Conservation (phyloP, 352 stramenopile genomes). For the Globisporangium iwayamae region DNA sequence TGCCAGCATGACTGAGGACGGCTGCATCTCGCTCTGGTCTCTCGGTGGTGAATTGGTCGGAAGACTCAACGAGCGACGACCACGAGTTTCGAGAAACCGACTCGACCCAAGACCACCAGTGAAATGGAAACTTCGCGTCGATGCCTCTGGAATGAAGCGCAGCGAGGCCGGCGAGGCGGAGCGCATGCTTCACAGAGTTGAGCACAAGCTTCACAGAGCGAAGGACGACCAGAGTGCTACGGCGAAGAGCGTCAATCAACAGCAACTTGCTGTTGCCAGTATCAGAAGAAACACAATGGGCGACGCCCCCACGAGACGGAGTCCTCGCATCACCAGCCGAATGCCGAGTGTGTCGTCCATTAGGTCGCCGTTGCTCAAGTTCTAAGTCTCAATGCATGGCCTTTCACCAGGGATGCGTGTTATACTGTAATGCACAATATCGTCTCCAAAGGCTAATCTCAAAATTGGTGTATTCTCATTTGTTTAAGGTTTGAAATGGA, state of each 20-base stretch:
- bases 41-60: conserved; percentile 29
- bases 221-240: background rate
- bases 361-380: background rate
- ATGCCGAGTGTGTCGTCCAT: conserved; percentile 7
- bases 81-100: background rate
- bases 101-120: background rate
- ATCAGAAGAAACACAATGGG: conserved; percentile 1
- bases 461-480: background rate
- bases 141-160: background rate
- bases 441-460: background rate
- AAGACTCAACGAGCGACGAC: conserved; percentile 16
- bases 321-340: conserved; percentile 7
- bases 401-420: background rate
- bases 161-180: background rate
- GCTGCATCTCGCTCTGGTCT: conserved; percentile 32
- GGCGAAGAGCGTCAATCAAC: background rate
- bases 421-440: background rate
- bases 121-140: conserved; percentile 14
- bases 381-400: background rate
- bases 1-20: conserved; percentile 27
- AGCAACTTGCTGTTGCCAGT: background rate
- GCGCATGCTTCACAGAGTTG: conserved; percentile 10
- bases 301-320: background rate
- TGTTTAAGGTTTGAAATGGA: background rate
- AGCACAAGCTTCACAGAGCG: conserved; percentile 10